These are phyloP conservation scores for Yamadazyma tumulicola DNA, from an alignment of 805 yeast species.

Conservation along the genomic window DNA sequence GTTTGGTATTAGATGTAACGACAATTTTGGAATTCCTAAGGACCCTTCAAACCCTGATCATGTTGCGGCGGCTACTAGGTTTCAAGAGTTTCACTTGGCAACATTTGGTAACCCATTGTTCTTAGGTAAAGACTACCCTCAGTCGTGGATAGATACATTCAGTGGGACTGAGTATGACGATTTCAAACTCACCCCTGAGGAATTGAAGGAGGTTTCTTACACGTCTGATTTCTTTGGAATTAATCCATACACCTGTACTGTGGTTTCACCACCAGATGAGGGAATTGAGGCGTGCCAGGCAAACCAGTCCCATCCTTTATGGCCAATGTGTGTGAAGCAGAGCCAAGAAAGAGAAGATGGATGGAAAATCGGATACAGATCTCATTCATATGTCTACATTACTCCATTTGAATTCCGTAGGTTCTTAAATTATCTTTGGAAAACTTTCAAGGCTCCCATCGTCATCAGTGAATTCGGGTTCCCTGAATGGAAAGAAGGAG, in stretches of 20 bases:
- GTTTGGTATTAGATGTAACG: constrained; percentile 23
- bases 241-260: constrained; percentile 25
- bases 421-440: constrained; percentile 22
- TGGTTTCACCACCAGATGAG: constrained; percentile 17
- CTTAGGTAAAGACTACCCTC: constrained; percentile 27
- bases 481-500: constrained; percentile 27
- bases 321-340: constrained; percentile 24
- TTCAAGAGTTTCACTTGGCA: constrained; percentile 20
- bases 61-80: constrained; percentile 23
- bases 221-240: constrained; percentile 30
- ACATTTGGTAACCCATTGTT: constrained; percentile 28
- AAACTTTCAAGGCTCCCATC: constrained; percentile 22
- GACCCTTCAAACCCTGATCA: constrained; percentile 20
- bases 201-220: constrained; percentile 18
- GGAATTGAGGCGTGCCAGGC: constrained; percentile 22
- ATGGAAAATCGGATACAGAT: constrained; percentile 20
- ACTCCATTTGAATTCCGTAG: constrained; percentile 22
- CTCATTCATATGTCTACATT: constrained; percentile 19
- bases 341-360: constrained; percentile 12
- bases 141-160: constrained; percentile 17
- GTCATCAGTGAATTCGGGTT: constrained; percentile 33
- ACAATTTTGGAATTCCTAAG: constrained; percentile 23
- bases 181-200: constrained; percentile 20
- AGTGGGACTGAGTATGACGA: constrained; percentile 11
- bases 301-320: constrained; percentile 15